Evolutionary conservation across 805 yeast species (phyloP).

Genomic region (Candida arabinofermentans): DNA sequence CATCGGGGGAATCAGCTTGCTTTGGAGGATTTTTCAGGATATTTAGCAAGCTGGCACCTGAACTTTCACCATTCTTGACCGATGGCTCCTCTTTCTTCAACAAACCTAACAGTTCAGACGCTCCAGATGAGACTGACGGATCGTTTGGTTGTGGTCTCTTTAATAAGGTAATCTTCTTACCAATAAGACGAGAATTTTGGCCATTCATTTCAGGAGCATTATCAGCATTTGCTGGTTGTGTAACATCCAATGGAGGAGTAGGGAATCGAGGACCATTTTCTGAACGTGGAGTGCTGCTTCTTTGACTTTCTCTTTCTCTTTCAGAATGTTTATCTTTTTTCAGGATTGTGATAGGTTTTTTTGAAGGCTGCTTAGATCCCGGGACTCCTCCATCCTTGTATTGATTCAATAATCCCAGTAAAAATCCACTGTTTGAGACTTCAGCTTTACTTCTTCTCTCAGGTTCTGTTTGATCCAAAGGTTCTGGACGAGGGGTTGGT

Average conservation of each 20-base stretch:
- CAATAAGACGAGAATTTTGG: neutral
- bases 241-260: neutral
- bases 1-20: no score
- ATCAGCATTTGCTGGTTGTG: neutral
- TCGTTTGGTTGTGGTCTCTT: neutral
- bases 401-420: constrained; percentile 17
- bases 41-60: constrained; percentile 4
- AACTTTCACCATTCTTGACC: neutral
- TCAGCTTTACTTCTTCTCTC: constrained; percentile 3
- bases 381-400: constrained; percentile 7
- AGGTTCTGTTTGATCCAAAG: neutral
- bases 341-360: constrained; percentile 8
- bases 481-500: neutral
- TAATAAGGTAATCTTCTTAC: constrained; percentile 4
- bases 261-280: no score
- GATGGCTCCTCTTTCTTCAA: neutral
- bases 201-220: neutral
- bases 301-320: neutral
- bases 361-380: constrained; percentile 1
- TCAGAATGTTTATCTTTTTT: constrained; percentile 12
- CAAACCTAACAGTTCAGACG: constrained; percentile 7
- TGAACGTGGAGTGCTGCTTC: neutral
- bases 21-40: constrained; percentile 11
- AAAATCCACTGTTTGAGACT: constrained; percentile 12
- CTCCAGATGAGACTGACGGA: constrained; percentile 3